phyloP scores from a whole-genome alignment of 2,329 filamentous ascomycete genomes.

The Diaporthe citrichinensis region DNA sequence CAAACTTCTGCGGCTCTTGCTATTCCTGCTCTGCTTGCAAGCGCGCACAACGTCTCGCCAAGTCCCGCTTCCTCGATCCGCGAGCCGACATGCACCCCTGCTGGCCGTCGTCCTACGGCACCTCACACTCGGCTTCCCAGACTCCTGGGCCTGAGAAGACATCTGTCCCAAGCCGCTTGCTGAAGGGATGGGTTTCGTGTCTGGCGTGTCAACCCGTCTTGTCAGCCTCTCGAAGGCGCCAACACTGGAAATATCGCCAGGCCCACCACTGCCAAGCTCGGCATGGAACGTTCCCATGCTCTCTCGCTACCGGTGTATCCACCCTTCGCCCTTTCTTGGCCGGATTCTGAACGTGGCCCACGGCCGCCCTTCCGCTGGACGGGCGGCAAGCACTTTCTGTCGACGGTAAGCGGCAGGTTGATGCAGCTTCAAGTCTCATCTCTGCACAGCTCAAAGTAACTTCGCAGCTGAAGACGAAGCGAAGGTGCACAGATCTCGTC shows the following conservation, averaged over 20 bases:
- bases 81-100: conserved; percentile 6
- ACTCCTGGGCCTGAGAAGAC: not conserved
- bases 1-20: conserved; percentile 14
- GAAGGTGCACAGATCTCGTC: not conserved
- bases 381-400: not conserved
- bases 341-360: not conserved
- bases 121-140: not conserved
- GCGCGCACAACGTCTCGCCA: conserved; percentile 15
- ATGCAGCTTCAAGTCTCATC: not conserved
- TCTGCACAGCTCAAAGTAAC: not conserved
- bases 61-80: conserved; percentile 19
- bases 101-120: not conserved
- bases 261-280: conserved; percentile 19
- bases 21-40: not conserved
- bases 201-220: not conserved
- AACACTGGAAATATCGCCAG: not conserved
- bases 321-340: not conserved
- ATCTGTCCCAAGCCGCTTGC: conserved; percentile 1
- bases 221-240: not conserved
- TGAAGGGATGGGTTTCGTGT: conserved; percentile 6
- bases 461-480: not conserved
- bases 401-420: not conserved
- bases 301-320: not conserved
- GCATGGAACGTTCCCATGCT: conserved; percentile 11
- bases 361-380: not conserved